Evolutionary conservation across 164 flowering plant genomes (phyloP).

Genomic region (Chimonanthus salicifolius): DNA sequence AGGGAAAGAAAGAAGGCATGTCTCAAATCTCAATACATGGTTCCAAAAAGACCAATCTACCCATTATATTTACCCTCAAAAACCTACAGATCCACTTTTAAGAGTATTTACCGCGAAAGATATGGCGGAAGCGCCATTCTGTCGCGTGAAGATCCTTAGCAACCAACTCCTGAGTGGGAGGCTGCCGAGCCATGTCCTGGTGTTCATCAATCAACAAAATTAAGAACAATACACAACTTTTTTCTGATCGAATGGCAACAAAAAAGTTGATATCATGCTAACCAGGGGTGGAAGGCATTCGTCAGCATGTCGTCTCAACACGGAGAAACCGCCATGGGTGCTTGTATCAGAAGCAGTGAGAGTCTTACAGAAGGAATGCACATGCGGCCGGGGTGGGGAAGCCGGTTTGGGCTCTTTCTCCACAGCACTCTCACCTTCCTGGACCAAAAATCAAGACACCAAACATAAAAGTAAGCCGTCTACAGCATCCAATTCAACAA

Average conservation of each 20-base stretch:
- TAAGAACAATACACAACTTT: neutral
- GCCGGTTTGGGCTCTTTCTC: conserved; percentile 54
- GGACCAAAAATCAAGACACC: conserved; percentile 4
- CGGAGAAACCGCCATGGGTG: conserved; percentile 98
- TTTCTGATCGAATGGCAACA: neutral
- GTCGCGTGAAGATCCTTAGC: conserved; percentile 93
- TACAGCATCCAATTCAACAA: neutral
- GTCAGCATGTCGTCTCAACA: conserved; percentile 89
- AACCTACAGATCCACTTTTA: neutral
- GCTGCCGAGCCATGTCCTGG: conserved; percentile 94
- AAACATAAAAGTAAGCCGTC: neutral
- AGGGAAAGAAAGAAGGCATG: no score
- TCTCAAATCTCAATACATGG: no score
- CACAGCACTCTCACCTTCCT: conserved; percentile 68
- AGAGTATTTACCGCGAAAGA: conserved; percentile 65
- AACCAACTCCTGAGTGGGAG: conserved; percentile 91
- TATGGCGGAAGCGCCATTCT: conserved; percentile 93
- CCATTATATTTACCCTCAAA: no score
- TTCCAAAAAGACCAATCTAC: no score
- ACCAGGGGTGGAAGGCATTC: conserved; percentile 96
- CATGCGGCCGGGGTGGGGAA: conserved; percentile 55
- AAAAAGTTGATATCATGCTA: conserved; percentile 7
- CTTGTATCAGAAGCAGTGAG: conserved; percentile 95
- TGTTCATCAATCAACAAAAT: neutral
- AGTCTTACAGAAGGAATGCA: conserved; percentile 93